Percentiles rank a stretch among this genome's conserved stretches.
phyloP scores from a whole-genome alignment of 306 rosid species.

The Boehmeria nivea region DNA sequence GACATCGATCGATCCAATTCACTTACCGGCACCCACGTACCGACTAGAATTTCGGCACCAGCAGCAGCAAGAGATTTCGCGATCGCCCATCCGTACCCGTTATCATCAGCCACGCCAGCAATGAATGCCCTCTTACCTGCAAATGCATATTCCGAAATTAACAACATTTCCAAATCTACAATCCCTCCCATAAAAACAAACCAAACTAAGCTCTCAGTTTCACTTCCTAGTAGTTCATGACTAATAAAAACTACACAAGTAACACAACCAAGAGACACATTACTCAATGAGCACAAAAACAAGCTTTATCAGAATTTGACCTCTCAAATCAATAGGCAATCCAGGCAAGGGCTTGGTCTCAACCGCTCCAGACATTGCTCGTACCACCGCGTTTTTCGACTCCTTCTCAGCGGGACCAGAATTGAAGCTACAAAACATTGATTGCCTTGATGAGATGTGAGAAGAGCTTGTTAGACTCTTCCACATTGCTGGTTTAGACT shows the following conservation, averaged over 20 bases:
- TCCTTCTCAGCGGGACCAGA: background rate
- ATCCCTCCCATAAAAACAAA: background rate
- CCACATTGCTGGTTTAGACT: slow-evolving; percentile 6
- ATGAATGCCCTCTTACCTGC: slow-evolving; percentile 94
- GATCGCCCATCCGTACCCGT: slow-evolving; percentile 98
- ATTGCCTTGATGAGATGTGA: slow-evolving; percentile 21
- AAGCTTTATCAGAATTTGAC: slow-evolving; percentile 7
- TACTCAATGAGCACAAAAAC: no score
- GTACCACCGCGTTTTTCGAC: background rate
- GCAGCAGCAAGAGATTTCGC: slow-evolving; percentile 97
- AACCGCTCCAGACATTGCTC: slow-evolving; percentile 21
- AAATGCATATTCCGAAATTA: slow-evolving; percentile 10
- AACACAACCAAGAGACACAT: no score
- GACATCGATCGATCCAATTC: background rate
- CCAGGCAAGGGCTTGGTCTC: slow-evolving; percentile 22
- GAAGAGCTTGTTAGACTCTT: slow-evolving; percentile 26
- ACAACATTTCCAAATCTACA: background rate
- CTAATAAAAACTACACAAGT: no score
- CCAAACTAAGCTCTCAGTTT: no score
- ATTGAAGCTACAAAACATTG: slow-evolving; percentile 11
- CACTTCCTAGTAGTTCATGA: no score
- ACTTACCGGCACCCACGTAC: slow-evolving; percentile 99
- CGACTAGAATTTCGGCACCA: slow-evolving; percentile 92
- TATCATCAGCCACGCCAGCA: slow-evolving; percentile 98
- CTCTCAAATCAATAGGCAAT: slow-evolving; percentile 35